Evolutionary conservation across 805 yeast species (phyloP), one percentile per base, ranked within the genome.

Genomic region (Candida khao-thaluensis): DNA sequence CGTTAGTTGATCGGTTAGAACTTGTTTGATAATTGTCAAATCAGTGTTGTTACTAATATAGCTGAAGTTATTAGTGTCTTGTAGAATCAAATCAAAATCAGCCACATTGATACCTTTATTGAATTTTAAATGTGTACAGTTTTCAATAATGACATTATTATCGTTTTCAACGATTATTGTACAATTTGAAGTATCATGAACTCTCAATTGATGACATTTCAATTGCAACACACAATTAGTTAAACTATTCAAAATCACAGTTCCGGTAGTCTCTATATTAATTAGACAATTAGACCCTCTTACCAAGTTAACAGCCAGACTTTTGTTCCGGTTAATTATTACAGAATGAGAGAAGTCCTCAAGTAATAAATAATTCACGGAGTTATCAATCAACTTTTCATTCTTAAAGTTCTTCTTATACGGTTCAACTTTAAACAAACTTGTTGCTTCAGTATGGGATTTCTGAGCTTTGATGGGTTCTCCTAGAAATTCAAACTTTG

Each of bases 181-280:
- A n/a, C 27, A 31, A 3, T 21, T 7, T 2, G 53, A 40, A 6
- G 57, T 56, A 9, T 40, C 26, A 38, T 59, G 67, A 23, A 62
- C 41, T 20, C 70, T 36, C 22, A 53, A 44, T 44, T 64, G 70
- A 42, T 64, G 68, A 35, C 65, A 57, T 17, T 41, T 37, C 8
- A 60, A 17, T 9, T 47, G 27, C 6, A 63, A 26, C 3, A 51
- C 35, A 17, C 48, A 37, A 30, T 59, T 35, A 7, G 11, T 11
- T 15, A 60, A 18, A 28, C 54, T 52, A 18, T 56, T 60, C 8
- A 60, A 36, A 35, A 56, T 56, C 1, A 66, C 49, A 3, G 71
- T 65, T 11, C 71, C 72, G 1, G 45, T 42, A 30, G 56, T 49
- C 2, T 39, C 27, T 1, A 65, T 21, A 3, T 30, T 21, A 12